Conservation (phyloP, 2,329 filamentous ascomycete species). For the Dryadomyces sulphureus region DNA sequence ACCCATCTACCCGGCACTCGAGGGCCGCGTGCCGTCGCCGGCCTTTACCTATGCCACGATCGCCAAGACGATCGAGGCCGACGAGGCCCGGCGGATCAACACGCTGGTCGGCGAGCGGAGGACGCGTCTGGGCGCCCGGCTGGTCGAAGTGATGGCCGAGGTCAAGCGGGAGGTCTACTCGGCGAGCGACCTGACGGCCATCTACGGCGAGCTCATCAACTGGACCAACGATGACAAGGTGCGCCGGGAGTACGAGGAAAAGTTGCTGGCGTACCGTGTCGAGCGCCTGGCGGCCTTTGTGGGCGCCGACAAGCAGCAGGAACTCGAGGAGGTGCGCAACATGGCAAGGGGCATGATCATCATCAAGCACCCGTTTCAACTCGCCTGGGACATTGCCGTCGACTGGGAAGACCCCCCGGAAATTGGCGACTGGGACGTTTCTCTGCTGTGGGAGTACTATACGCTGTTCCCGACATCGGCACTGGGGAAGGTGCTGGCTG, state of each 20-base stretch:
- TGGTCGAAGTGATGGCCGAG: conserved; percentile 70
- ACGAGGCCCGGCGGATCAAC: conserved; percentile 83
- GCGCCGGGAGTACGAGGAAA: conserved; percentile 78
- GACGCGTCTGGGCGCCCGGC: conserved; percentile 70
- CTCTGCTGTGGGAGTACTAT: conserved; percentile 67
- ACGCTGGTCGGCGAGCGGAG: conserved; percentile 77
- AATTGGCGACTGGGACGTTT: conserved; percentile 62
- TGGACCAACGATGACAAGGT: conserved; percentile 82
- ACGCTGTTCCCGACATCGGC: conserved; percentile 73
- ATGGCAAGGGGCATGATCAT: conserved; percentile 88
- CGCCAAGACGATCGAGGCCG: conserved; percentile 67
- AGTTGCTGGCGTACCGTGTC: conserved; percentile 66
- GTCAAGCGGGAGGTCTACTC: conserved; percentile 75
- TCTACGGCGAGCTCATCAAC: conserved; percentile 75
- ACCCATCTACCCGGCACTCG: conserved; percentile 65
- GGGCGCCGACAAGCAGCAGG: conserved; percentile 49
- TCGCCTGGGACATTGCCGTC: conserved; percentile 82
- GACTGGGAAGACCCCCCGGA: conserved; percentile 75
- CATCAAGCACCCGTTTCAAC: conserved; percentile 76
- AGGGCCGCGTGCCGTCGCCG: conserved; percentile 71
- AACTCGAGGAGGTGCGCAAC: conserved; percentile 58
- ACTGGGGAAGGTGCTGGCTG: conserved; percentile 66
- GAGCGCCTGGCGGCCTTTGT: conserved; percentile 59
- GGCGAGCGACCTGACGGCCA: conserved; percentile 59
- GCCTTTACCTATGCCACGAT: conserved; percentile 68